Evolutionary conservation across 225 moss, liverwort and hornwort genomes (phyloP).

Genomic region (Bryoerythrophyllum caledonicum): DNA sequence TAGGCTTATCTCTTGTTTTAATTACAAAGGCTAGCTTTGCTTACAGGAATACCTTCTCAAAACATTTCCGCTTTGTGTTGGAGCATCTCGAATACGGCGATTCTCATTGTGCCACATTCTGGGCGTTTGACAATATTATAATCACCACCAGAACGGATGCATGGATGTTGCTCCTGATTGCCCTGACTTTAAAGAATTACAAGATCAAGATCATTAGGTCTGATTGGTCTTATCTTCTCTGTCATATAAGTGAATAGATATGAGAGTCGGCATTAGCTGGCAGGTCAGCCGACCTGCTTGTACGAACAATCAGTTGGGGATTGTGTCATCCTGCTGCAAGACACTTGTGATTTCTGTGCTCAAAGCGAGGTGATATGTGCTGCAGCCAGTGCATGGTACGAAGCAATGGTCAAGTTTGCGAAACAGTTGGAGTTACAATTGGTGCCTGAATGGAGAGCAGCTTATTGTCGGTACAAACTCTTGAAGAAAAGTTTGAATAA

Average conservation of each 20-base stretch:
- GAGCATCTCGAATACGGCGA: slow-evolving; percentile 23
- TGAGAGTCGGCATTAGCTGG: slow-evolving; percentile 56
- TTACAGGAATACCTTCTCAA: slow-evolving; percentile 22
- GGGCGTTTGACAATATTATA: slow-evolving; percentile 17
- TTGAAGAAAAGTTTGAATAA: slow-evolving; percentile 76
- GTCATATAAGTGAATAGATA: slow-evolving; percentile 30
- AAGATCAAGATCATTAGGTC: slow-evolving; percentile 27
- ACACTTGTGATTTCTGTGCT: slow-evolving; percentile 22
- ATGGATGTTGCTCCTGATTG: slow-evolving; percentile 28
- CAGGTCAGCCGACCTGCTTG: slow-evolving; percentile 53
- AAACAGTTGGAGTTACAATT: slow-evolving; percentile 71
- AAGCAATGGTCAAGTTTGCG: slow-evolving; percentile 83
- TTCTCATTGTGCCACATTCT: slow-evolving; percentile 3
- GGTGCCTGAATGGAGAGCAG: slow-evolving; percentile 87
- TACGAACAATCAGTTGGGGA: slow-evolving; percentile 11
- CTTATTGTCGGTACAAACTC: slow-evolving; percentile 73
- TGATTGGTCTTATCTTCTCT: slow-evolving; percentile 19
- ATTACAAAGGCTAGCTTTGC: slow-evolving; percentile 24
- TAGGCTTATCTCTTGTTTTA: not conserved
- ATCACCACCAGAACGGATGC: slow-evolving; percentile 1
- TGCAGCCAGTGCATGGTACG: slow-evolving; percentile 24
- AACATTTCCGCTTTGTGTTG: not conserved
- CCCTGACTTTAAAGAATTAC: slow-evolving; percentile 11
- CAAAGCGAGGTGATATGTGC: slow-evolving; percentile 39
- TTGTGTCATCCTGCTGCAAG: slow-evolving; percentile 24